Percentiles rank a stretch among this genome's conserved stretches.
Conservation (phyloP, 2,329 filamentous ascomycete species). For the Didymella exigua region DNA sequence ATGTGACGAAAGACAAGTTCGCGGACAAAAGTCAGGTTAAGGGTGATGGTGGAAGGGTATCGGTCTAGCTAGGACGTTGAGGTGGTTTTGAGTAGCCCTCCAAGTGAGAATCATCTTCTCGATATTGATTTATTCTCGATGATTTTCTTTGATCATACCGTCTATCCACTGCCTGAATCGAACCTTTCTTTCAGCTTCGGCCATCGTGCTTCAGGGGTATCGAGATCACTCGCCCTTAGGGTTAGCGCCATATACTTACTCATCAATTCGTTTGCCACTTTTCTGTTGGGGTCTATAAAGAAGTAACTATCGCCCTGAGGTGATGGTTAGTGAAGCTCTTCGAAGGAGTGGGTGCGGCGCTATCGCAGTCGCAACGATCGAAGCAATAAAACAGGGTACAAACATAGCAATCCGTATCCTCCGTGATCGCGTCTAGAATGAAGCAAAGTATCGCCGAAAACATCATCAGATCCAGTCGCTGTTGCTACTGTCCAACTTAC, state of each 20-base stretch:
- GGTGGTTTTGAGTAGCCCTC: not conserved
- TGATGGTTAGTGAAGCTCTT: not conserved
- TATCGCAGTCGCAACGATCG: not conserved
- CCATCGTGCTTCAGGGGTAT: not conserved
- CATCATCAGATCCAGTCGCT: constrained; percentile 7
- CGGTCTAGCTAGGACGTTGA: constrained; percentile 9
- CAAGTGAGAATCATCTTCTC: not conserved
- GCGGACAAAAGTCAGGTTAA: constrained; percentile 45
- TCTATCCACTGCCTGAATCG: constrained; percentile 3
- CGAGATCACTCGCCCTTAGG: not conserved
- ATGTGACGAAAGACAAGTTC: constrained; percentile 52
- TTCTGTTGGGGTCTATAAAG: not conserved
- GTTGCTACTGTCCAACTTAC: constrained; percentile 11
- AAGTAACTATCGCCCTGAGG: not conserved
- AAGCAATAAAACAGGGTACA: constrained; percentile 16
- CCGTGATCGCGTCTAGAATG: not conserved
- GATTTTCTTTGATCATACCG: not conserved
- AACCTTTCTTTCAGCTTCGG: not conserved
- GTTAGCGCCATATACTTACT: constrained; percentile 10
- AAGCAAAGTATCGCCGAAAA: constrained; percentile 4
- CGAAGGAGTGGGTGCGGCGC: not conserved
- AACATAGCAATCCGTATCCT: constrained; percentile 6
- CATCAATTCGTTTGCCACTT: constrained; percentile 12
- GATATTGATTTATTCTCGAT: not conserved
- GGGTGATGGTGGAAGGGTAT: constrained; percentile 47